Conservation (phyloP, 2,329 filamentous ascomycete species). For the Berkeleyomyces rouxiae region DNA sequence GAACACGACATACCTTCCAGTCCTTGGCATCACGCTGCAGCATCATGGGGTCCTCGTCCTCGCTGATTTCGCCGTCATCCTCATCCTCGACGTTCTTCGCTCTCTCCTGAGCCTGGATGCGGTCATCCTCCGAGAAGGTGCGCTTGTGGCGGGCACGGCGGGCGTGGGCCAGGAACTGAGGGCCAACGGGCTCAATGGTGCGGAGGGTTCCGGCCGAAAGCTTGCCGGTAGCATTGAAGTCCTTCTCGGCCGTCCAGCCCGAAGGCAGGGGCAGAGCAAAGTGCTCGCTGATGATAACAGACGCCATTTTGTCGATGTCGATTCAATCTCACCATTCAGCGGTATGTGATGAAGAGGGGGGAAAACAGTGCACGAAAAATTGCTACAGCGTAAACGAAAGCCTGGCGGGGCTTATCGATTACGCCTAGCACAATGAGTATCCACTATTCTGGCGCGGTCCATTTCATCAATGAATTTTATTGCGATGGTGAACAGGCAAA, state of each 20-base stretch:
- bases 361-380: background rate
- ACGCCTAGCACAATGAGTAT: background rate
- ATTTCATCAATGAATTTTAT: too few species aligned
- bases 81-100: constrained; percentile 92
- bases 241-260: constrained; percentile 75
- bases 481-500: too few species aligned
- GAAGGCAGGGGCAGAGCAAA: constrained; percentile 60
- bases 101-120: constrained; percentile 85
- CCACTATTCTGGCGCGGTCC: too few species aligned
- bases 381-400: background rate
- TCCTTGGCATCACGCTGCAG: constrained; percentile 90
- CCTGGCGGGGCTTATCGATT: background rate
- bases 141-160: constrained; percentile 90
- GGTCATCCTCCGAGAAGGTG: constrained; percentile 96
- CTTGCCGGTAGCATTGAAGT: constrained; percentile 71
- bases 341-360: background rate
- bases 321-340: background rate
- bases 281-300: constrained; percentile 41
- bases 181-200: constrained; percentile 87
- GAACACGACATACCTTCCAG: constrained; percentile 65
- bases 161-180: constrained; percentile 94
- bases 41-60: constrained; percentile 84
- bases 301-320: constrained; percentile 37
- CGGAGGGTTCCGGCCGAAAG: constrained; percentile 66
- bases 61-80: constrained; percentile 79